These are phyloP conservation scores for Peribolospora kevripleyi DNA, from an alignment of 768 basidiomycete genomes.

Conservation along the genomic window DNA sequence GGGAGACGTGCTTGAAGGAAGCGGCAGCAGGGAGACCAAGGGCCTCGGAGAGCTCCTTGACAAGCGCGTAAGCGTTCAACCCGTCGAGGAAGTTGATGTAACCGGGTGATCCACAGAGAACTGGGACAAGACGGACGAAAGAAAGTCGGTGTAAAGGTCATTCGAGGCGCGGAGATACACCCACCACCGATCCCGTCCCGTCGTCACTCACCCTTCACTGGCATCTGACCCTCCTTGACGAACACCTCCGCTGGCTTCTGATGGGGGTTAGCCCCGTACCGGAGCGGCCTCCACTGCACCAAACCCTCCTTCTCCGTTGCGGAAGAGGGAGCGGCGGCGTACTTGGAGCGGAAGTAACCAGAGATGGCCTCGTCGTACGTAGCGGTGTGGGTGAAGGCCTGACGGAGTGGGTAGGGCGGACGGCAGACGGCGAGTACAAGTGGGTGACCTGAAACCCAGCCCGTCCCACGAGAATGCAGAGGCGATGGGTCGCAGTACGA, in stretches of 20 bases:
- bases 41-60: constrained; percentile 73
- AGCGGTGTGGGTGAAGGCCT: constrained; percentile 93
- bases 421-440: not conserved
- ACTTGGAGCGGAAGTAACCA: constrained; percentile 87
- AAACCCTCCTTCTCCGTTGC: constrained; percentile 35
- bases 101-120: constrained; percentile 76
- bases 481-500: no score
- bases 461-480: no score
- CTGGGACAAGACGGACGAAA: constrained; percentile 23
- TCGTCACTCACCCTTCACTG: constrained; percentile 53
- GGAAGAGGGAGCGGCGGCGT: constrained; percentile 43
- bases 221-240: constrained; percentile 62
- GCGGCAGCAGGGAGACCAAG: constrained; percentile 77
- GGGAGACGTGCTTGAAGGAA: constrained; percentile 98
- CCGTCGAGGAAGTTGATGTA: constrained; percentile 98
- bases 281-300: constrained; percentile 59
- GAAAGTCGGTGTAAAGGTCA: not conserved
- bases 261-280: constrained; percentile 95
- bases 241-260: constrained; percentile 96
- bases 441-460: no score
- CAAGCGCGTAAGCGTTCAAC: constrained; percentile 85
- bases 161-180: not conserved
- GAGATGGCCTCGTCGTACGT: constrained; percentile 86
- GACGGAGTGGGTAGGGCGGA: constrained; percentile 14
- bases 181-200: not conserved